Conservation (phyloP, 2,329 filamentous ascomycete genomes). For the Calonectria crousiana region DNA sequence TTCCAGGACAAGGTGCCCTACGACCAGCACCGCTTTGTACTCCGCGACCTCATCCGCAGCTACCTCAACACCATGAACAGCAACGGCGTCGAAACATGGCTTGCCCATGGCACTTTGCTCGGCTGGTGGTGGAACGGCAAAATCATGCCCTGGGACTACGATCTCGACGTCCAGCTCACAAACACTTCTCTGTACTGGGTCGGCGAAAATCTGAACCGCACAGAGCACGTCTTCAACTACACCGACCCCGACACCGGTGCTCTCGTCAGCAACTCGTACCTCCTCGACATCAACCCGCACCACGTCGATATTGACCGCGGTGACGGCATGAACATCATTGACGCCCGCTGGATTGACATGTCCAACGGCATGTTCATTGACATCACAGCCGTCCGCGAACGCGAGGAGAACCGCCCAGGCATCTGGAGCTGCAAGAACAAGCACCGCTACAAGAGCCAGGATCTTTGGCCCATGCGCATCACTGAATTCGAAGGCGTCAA, state of each 20-base stretch:
- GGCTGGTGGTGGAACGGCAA: slow-evolving; percentile 91
- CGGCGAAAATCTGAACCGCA: slow-evolving; percentile 76
- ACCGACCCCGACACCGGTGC: slow-evolving; percentile 55
- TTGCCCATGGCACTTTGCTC: slow-evolving; percentile 85
- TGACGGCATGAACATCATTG: slow-evolving; percentile 83
- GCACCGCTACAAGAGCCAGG: slow-evolving; percentile 77
- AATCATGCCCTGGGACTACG: slow-evolving; percentile 87
- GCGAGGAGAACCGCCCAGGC: slow-evolving; percentile 70
- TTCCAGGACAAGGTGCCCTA: slow-evolving; percentile 74
- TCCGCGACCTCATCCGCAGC: slow-evolving; percentile 78
- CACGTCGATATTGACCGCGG: slow-evolving; percentile 71
- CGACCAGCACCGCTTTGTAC: slow-evolving; percentile 72
- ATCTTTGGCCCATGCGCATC: slow-evolving; percentile 81
- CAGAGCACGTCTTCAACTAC: slow-evolving; percentile 69
- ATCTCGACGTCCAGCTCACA: slow-evolving; percentile 85
- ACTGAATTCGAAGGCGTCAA: slow-evolving; percentile 80
- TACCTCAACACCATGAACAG: slow-evolving; percentile 77
- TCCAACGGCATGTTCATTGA: slow-evolving; percentile 84
- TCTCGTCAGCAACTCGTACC: slow-evolving; percentile 64
- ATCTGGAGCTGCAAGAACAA: slow-evolving; percentile 85
- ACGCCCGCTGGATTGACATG: slow-evolving; percentile 85
- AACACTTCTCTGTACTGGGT: slow-evolving; percentile 75
- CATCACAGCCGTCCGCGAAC: slow-evolving; percentile 81
- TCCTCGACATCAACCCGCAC: slow-evolving; percentile 84
- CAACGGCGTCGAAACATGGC: slow-evolving; percentile 82